Base-by-base conservation (phyloP, 2,329 filamentous ascomycete genomes). In the Pyricularia grisea region DNA sequence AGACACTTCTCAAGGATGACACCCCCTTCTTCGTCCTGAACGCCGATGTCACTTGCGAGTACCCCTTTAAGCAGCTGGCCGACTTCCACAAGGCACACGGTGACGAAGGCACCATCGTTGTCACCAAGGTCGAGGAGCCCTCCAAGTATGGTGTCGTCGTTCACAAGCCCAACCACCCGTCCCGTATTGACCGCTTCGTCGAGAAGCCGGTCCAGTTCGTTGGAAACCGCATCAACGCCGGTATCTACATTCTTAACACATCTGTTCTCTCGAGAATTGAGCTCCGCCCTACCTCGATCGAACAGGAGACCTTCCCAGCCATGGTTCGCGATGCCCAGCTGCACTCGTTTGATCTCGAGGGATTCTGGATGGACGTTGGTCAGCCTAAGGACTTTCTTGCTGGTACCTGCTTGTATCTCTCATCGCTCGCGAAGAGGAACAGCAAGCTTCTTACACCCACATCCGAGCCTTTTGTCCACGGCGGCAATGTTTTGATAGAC, bases 151-250 rank as follows among this genome's bases (percentile, higher is more conserved):
- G 94, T 88, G 94, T 99, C 74, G 90, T 99, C 69, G 95, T 99
- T 33, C 94, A 98, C 89, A 95, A 97, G 85, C 93, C 93, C 72
- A 92, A 90, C 80, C 93, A 97, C 82, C 83, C 92, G 68, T 92
- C 93, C 65, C 89, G 92, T 78, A 98, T 99, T 80, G 95, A 99
- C 82, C 93, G 95, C 74, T 99, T 99, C 83, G 95, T 99, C 74
- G 94, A 99, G 88, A 99, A 99, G 87, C 94, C 94, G 55, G 92
- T 98, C 78, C 93, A 98, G 83, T 98, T 97, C 78, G 94, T 98
- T 70, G 94, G 94, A 76, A 98, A 98, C 87, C 92, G 94, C 73
- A 98, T 98, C 87, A 98, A 98, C 77, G 95, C 94, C 74, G 95
- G 95, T 82, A 92, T 98, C 82, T 98, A 98, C 85, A 97, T 98